These are phyloP conservation scores for Prunus campanulata DNA, from an alignment of 306 rosid genomes.

Conservation along the genomic window DNA sequence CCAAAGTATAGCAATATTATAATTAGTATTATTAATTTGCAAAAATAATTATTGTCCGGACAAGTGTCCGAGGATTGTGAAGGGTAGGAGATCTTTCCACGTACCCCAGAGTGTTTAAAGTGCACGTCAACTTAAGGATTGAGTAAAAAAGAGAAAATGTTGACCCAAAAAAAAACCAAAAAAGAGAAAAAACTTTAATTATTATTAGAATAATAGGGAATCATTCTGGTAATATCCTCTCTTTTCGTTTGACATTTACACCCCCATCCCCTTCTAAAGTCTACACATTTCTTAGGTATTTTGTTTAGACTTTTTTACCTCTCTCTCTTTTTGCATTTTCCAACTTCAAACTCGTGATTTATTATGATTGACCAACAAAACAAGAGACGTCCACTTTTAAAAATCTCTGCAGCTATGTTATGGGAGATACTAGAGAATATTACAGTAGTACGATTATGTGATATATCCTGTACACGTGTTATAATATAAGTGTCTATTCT, in stretches of 20 bases:
- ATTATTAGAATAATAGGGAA: neutral
- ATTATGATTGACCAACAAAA: too few species aligned
- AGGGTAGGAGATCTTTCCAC: neutral
- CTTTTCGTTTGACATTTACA: too few species aligned
- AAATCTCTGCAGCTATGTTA: too few species aligned
- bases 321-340: too few species aligned
- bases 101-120: neutral
- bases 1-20: neutral
- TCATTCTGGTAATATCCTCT: constrained; percentile 10
- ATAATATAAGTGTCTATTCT: too few species aligned
- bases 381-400: too few species aligned
- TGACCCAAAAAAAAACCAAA: too few species aligned
- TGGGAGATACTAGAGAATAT: too few species aligned
- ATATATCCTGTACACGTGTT: fast-evolving
- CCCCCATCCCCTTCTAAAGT: neutral
- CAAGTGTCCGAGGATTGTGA: neutral
- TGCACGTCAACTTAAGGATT: constrained; percentile 3
- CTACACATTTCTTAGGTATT: too few species aligned
- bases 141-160: neutral
- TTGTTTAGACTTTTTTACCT: too few species aligned
- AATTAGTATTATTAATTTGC: neutral
- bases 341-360: too few species aligned
- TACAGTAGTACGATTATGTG: fast-evolving
- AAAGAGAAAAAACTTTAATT: neutral
- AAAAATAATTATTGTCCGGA: neutral